Conservation (phyloP, 805 yeast genomes). For the Sungouiozyma intestinalis region DNA sequence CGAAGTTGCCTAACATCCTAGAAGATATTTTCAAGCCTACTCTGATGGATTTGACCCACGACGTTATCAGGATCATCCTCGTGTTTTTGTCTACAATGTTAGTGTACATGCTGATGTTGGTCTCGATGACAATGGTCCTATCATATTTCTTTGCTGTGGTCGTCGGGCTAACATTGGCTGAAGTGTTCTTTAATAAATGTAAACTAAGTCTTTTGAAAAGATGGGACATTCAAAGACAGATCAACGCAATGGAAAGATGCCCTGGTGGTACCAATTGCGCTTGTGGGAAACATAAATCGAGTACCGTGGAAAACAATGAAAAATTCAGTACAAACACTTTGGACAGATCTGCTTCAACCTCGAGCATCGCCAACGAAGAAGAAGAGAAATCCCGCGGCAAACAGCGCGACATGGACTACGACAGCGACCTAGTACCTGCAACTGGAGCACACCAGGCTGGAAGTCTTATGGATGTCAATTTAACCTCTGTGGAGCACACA, state of each 20-base stretch:
- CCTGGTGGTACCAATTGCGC: conserved; percentile 20
- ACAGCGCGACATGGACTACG: conserved; percentile 6
- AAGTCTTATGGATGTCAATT: background rate
- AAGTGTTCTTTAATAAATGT: conserved; percentile 53
- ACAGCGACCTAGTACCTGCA: background rate
- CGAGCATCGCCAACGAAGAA: background rate
- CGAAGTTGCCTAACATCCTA: conserved; percentile 22
- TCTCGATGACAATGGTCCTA: conserved; percentile 60
- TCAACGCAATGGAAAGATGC: conserved; percentile 19
- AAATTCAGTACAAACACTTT: background rate
- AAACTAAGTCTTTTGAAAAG: conserved; percentile 24
- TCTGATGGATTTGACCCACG: conserved; percentile 27
- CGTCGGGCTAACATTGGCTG: conserved; percentile 59
- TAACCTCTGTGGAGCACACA: background rate
- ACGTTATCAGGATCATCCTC: conserved; percentile 43
- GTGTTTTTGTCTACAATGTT: conserved; percentile 55
- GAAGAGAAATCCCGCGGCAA: conserved; percentile 11
- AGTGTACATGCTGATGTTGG: conserved; percentile 68
- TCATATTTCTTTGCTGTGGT: conserved; percentile 66
- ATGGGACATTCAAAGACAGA: conserved; percentile 25
- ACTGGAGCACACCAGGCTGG: background rate
- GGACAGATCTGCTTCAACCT: background rate
- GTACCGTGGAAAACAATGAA: background rate
- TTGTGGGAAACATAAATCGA: conserved; percentile 20
- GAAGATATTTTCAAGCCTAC: conserved; percentile 23